Base-by-base conservation (phyloP, 2,329 filamentous ascomycete species). In the Diaporthe nobilis region DNA sequence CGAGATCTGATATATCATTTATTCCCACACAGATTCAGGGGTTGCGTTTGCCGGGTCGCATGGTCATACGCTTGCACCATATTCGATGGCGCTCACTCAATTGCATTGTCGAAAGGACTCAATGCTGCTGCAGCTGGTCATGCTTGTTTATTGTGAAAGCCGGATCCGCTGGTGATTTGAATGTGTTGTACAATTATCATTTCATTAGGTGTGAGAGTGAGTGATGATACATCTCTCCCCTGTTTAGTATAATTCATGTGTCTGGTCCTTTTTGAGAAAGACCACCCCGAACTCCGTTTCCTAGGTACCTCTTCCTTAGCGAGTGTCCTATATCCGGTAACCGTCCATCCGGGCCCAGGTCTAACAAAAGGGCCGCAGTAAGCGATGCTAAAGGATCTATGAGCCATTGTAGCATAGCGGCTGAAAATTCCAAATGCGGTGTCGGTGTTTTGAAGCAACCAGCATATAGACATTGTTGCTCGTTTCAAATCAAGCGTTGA, bases 131-230 rank as follows among this genome's bases (percentile, higher is more conserved):
- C 61, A 34, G 61, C 61, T 49, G 17, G 17, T 31, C 42, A 44
- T n/a, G 1, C 10, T 42, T 3, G 3, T 49, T 42, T 4, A 17
- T 49, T n/a, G 9, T 15, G 12, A 51, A n/a, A 25, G 22, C 44
- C 47, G 34, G 31, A 34, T 37, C n/a, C 4, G 37, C 34, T 57
- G 67, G 12, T n/a, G 4, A 5, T 49, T 44, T n/a, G 20, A 22
- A 65, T 51, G 55, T 67, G 31, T 42, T 53, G 70, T 73, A 67
- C 73, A 42, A 77, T 77, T 75, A 77, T 77, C 70, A 71, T 73
- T 73, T 73, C 63, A 70, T 71, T 75, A 72, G 75, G 61, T 75
- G 42, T 20, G 63, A 76, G 75, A 60, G 49, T 25, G 58, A 65
- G 58, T 73, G 71, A 73, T 65, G 55, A 71, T 58, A 60, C 73